These are phyloP conservation scores for Colletotrichum neosansevieriae DNA, from an alignment of 2,329 filamentous ascomycete species.

Conservation along the genomic window DNA sequence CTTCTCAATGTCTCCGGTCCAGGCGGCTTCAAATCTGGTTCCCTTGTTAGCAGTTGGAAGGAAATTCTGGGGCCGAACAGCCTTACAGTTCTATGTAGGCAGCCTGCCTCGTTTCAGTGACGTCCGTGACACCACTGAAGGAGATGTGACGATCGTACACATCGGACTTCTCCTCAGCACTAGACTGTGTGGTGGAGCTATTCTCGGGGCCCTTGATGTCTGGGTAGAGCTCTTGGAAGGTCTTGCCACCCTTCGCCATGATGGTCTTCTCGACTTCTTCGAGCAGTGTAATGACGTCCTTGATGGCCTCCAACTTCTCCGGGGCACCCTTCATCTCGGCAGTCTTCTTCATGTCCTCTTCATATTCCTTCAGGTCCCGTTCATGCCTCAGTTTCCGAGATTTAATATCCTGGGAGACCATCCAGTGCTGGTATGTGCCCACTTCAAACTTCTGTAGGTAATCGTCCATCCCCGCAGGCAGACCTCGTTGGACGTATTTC, in stretches of 20 bases:
- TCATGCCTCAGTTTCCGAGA: slow-evolving; percentile 51
- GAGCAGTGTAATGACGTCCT: slow-evolving; percentile 62
- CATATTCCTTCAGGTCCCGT: slow-evolving; percentile 46
- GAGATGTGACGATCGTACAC: slow-evolving; percentile 63
- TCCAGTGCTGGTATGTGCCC: slow-evolving; percentile 72
- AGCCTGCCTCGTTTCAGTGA: slow-evolving; percentile 64
- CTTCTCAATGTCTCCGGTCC: slow-evolving; percentile 74
- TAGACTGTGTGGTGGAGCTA: slow-evolving; percentile 8
- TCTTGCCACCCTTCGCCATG: slow-evolving; percentile 71
- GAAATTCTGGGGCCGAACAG: not conserved
- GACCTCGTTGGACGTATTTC: slow-evolving; percentile 45
- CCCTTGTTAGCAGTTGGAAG: slow-evolving; percentile 42
- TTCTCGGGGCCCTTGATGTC: slow-evolving; percentile 51
- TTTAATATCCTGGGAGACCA: slow-evolving; percentile 56
- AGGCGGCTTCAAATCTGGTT: slow-evolving; percentile 77
- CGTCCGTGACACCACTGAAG: slow-evolving; percentile 67
- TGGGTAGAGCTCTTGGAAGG: slow-evolving; percentile 74
- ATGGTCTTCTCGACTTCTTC: slow-evolving; percentile 67
- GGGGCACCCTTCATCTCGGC: slow-evolving; percentile 45
- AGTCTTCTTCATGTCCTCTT: slow-evolving; percentile 44
- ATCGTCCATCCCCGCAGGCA: slow-evolving; percentile 56
- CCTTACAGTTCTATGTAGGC: slow-evolving; percentile 75
- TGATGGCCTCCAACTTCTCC: slow-evolving; percentile 69
- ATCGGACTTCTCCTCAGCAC: slow-evolving; percentile 43
- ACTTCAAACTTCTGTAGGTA: slow-evolving; percentile 64